Evolutionary conservation across 2,329 filamentous ascomycete genomes (phyloP).

Genomic region (Alternaria sp.): DNA sequence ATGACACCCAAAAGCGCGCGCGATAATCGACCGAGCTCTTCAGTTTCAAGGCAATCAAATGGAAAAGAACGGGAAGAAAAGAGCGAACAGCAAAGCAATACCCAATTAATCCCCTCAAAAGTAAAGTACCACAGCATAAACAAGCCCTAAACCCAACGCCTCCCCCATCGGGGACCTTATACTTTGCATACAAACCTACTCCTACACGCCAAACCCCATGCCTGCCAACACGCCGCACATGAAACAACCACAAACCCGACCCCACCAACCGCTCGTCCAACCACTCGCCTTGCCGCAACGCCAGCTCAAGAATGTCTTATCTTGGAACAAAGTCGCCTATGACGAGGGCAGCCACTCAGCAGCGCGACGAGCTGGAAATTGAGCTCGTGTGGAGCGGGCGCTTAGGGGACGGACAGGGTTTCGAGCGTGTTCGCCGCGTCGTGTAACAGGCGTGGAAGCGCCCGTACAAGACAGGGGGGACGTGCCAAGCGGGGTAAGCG

Average conservation of each 20-base stretch:
- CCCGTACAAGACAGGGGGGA: not conserved
- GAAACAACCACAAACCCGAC: constrained; percentile 4
- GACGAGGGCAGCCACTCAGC: constrained; percentile 1
- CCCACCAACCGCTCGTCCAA: constrained; percentile 1
- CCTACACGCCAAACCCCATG: not conserved
- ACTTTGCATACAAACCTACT: constrained; percentile 1
- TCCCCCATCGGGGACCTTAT: not conserved
- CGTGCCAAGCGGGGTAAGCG: constrained; percentile 8
- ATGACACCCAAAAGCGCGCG: not conserved
- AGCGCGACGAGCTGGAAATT: not conserved
- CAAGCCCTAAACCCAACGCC: not conserved
- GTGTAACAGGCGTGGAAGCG: not conserved
- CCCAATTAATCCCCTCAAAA: not conserved
- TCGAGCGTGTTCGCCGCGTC: not conserved
- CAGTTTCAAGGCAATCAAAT: not conserved
- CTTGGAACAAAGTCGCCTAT: not conserved
- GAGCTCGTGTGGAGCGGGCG: constrained; percentile 1
- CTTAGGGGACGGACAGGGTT: constrained; percentile 2
- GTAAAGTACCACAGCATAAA: not conserved
- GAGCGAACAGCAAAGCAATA: not conserved
- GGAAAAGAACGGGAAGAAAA: not conserved
- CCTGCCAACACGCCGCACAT: not conserved
- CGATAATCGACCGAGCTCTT: not conserved
- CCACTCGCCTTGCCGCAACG: not conserved
- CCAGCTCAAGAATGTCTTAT: constrained; percentile 1